Base-by-base conservation (phyloP, 2,329 filamentous ascomycete species). In the Cladosporium cucumerinum region DNA sequence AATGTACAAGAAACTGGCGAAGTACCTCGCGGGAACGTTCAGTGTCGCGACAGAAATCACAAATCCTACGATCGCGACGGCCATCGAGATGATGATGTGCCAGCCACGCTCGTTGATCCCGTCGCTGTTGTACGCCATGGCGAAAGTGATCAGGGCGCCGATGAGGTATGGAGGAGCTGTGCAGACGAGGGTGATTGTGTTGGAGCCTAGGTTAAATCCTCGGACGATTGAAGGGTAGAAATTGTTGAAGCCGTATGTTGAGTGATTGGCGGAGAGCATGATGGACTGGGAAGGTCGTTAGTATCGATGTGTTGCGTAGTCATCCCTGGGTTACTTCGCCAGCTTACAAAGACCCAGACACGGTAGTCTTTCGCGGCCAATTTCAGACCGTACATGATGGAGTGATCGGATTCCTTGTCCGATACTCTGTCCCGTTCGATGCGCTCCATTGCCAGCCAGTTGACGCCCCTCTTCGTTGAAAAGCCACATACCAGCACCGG, bases 351-450 rank as follows among this genome's bases (percentile, higher is more conserved):
- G 14, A 63, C 25, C 61, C 61, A 63, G 61, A 57, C 52, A 4
- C 52, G 51, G 12, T 55, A 57, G 18, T 63, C 61, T 49, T 55
- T 55, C 4, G 61, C 61, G 2, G 61, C 61, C 34, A 63, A 25
- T 30, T 63, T 57, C n/a, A 63, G 36, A 10, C 61, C 49, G 26
- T 63, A 49, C 61, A 34, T 57, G 6, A 79, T 78, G 5, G 76
- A 82, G 4, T 77, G 79, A 51, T 77, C 79, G 3, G 43, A 61
- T 28, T 75, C 74, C 25, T 78, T 71, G 30, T 81, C 81, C 26
- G 81, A 80, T 6, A 85, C 78, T 11, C 82, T 84, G 66, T 86
- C 72, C 6, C 68, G 69, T 16, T 72, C 72, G n/a, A 74, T 73
- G n/a, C 52, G 51, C 12, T 57, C 51, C 21, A 46, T 55, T 4